Conservation (phyloP, 257 asterid genomes). For the Phtheirospermum japonicum region DNA sequence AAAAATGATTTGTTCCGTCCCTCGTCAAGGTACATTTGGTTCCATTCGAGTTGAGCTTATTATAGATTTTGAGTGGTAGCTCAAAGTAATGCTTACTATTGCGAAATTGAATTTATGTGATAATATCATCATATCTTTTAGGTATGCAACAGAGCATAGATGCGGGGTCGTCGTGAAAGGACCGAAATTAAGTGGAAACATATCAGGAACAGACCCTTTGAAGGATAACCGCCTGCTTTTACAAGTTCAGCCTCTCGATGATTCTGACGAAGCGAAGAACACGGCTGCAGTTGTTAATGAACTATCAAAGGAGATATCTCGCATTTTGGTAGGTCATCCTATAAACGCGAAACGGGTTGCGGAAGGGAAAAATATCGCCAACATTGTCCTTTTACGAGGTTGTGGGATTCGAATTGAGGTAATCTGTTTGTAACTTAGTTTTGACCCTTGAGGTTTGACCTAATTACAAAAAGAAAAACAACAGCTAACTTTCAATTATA, state of each 20-base stretch:
- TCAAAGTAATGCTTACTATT: conserved; percentile 2
- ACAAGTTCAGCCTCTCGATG: conserved; percentile 82
- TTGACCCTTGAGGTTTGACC: too few relatives aligned
- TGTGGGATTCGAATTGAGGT: conserved; percentile 99
- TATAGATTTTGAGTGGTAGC: background rate
- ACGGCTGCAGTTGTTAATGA: conserved; percentile 87
- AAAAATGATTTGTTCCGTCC: too few relatives aligned
- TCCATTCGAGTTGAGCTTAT: too few relatives aligned
- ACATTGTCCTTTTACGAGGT: conserved; percentile 85
- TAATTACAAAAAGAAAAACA: too few relatives aligned
- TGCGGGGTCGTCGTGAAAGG: conserved; percentile 99
- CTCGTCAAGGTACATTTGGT: too few relatives aligned
- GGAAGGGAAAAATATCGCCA: conserved; percentile 87
- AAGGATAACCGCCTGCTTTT: conserved; percentile 86
- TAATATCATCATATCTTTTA: conserved; percentile 26
- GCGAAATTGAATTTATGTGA: conserved; percentile 20
- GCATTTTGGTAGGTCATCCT: conserved; percentile 74
- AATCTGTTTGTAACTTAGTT: conserved; percentile 8
- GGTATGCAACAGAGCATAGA: conserved; percentile 99
- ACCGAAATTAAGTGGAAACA: conserved; percentile 91
- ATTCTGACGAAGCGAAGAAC: conserved; percentile 78
- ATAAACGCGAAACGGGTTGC: conserved; percentile 68
- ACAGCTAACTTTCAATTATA: background rate
- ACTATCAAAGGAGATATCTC: conserved; percentile 79
- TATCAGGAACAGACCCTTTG: conserved; percentile 95